Base-by-base conservation (phyloP, 139 green algal species). In the Auxenochlorella protothecoides region DNA sequence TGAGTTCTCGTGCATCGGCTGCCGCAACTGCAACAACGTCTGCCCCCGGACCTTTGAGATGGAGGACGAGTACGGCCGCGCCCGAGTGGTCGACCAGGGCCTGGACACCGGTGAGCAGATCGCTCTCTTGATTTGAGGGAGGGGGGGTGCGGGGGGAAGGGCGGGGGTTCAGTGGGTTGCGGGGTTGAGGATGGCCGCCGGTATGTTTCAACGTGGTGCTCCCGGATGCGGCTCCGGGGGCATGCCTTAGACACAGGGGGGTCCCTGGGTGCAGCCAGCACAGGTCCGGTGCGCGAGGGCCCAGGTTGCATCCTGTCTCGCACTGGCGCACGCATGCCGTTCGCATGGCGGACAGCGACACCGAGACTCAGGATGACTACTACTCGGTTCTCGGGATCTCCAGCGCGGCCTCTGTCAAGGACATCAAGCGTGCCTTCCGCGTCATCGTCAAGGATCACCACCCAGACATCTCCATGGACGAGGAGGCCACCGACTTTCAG, bases 1-100 rank as follows among this genome's bases (percentile, higher is more conserved):
- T 72, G 91, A 96, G 72, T 81, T 86, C 60, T 79, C 85, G 0
- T 96, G 90, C 84, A 96, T 96, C 62, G 90, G 90, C 13, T 94
- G 89, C 83, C 88, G 89, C 72, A 76, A 87, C 81, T 96, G 90
- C 75, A 79, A 91, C 14, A 92, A 83, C 80, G 81, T 80, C 27
- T 86, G 85, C 5, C 62, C 78, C 3, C 77, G 66, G 5, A 92
- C 86, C 6, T 96, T 93, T 76, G 72, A 83, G 53, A 92, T 95
- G 14, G 87, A 96, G 78, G 63, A 78, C 4, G 78, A 89, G 59
- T 76, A 90, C 64, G 91, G 91, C 59, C 78, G 89, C 15, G 85
- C 81, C 4, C 77, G 89, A 2, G 89, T 89, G 8, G 90, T 78
- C 74, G 85, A 80, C 3, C 88, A 91, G 74, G 61, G 55, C 14